Conservation (phyloP, 441 rosid species). For the Croton setiger region DNA sequence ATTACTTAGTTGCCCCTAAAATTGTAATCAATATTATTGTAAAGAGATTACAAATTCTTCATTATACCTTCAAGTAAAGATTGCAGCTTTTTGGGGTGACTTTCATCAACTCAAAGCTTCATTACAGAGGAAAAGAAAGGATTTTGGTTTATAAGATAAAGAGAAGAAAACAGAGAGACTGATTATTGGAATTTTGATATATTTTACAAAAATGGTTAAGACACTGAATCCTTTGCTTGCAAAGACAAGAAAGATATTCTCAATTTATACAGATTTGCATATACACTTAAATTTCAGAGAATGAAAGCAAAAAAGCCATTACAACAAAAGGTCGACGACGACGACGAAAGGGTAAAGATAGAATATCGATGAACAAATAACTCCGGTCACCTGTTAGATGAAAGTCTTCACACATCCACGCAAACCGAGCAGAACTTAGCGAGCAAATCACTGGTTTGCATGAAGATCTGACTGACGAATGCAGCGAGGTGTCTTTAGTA, state of each 20-base stretch:
- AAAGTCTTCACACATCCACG: slow-evolving; percentile 19
- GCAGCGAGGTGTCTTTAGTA: slow-evolving; percentile 17
- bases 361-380: slow-evolving; percentile 16
- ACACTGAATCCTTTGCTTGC: slow-evolving; percentile 17
- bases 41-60: too few relatives aligned
- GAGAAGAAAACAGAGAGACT: background rate
- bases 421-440: slow-evolving; percentile 17
- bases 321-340: slow-evolving; percentile 1
- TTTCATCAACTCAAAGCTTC: too few relatives aligned
- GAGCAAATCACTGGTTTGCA: slow-evolving; percentile 9
- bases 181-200: slow-evolving; percentile 1
- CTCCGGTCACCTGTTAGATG: slow-evolving; percentile 8
- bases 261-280: slow-evolving; percentile 36
- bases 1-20: too few relatives aligned
- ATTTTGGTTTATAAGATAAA: background rate
- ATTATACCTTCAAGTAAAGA: too few relatives aligned
- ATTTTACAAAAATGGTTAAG: slow-evolving; percentile 28
- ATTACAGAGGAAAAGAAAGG: background rate
- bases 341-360: background rate
- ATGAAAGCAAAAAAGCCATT: slow-evolving; percentile 21
- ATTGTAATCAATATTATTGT: too few relatives aligned
- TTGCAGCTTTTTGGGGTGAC: too few relatives aligned
- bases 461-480: slow-evolving; percentile 9
- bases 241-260: slow-evolving; percentile 7
- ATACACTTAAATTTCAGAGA: slow-evolving; percentile 35